phyloP scores from a whole-genome alignment of 257 asterid genomes.

The Datura wrightii region DNA sequence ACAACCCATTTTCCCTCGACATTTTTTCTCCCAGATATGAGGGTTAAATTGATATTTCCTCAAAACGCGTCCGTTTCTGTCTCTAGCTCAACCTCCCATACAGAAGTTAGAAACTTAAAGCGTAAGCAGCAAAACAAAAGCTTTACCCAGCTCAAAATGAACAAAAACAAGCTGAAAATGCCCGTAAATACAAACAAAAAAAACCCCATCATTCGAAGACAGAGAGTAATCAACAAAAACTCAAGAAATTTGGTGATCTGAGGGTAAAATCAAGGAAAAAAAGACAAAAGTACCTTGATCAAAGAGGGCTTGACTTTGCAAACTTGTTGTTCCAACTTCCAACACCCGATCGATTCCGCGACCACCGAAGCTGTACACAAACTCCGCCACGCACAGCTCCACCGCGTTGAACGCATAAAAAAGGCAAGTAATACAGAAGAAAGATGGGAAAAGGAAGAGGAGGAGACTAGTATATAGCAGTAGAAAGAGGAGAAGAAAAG shows the following conservation, averaged over 20 bases:
- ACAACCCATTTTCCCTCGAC: neutral
- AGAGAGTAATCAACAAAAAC: neutral
- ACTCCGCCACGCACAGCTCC: neutral
- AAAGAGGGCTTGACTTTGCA: conserved; percentile 45
- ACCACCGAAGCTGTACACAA: neutral
- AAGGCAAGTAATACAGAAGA: neutral
- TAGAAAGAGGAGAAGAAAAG: neutral
- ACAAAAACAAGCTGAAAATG: neutral
- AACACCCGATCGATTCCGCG: neutral
- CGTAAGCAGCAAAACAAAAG: neutral
- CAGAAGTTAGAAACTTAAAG: neutral
- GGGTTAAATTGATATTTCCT: neutral
- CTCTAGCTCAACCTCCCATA: neutral
- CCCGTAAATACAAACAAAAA: neutral
- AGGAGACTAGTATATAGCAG: neutral
- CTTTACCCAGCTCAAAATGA: neutral
- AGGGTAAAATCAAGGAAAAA: conserved; percentile 33
- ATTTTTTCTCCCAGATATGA: neutral
- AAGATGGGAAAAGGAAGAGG: neutral
- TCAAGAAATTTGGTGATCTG: conserved; percentile 36
- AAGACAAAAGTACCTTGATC: conserved; percentile 54
- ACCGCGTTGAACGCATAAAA: neutral
- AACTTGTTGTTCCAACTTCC: neutral
- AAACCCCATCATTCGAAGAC: neutral
- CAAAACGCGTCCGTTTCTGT: neutral